Evolutionary conservation across 78 protist species (phyloP).

Genomic region (Dictyostelium capitatum): DNA sequence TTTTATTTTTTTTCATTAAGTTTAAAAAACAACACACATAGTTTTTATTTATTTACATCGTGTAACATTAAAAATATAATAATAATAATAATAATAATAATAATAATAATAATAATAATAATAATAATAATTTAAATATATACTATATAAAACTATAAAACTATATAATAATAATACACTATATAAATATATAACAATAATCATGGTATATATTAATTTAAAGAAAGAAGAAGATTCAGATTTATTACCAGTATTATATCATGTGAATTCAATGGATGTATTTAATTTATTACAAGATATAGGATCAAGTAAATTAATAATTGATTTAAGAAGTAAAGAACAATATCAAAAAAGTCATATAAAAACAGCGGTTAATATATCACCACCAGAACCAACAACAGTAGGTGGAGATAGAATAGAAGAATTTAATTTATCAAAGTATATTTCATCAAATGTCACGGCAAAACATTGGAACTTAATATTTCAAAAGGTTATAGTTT

Average conservation of each 20-base stretch:
- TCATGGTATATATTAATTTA: too few species aligned
- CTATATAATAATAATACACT: too few species aligned
- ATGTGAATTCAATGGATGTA: constrained; percentile 15
- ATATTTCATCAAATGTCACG: not conserved
- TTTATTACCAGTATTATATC: not conserved
- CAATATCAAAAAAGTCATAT: constrained; percentile 14
- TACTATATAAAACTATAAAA: too few species aligned
- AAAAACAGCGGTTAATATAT: constrained; percentile 21
- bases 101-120: too few species aligned
- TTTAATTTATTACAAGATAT: constrained; percentile 74
- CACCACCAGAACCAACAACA: constrained; percentile 11
- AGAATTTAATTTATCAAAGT: constrained; percentile 38
- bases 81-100: too few species aligned
- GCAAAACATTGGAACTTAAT: constrained; percentile 58
- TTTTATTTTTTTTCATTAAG: too few species aligned
- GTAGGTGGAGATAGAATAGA: not conserved
- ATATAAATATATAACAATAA: too few species aligned
- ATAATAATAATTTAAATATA: too few species aligned
- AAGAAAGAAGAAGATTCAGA: not conserved
- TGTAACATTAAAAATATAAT: too few species aligned
- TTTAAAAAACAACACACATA: too few species aligned
- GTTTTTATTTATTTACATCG: too few species aligned
- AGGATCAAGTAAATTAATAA: constrained; percentile 27
- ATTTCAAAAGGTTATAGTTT: not conserved
- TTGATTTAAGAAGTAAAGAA: constrained; percentile 53